A percentile compares a stretch with the other conserved stretches of the same genome.
Conservation (phyloP, 345 rosid genomes). For the Anacardium occidentale region DNA sequence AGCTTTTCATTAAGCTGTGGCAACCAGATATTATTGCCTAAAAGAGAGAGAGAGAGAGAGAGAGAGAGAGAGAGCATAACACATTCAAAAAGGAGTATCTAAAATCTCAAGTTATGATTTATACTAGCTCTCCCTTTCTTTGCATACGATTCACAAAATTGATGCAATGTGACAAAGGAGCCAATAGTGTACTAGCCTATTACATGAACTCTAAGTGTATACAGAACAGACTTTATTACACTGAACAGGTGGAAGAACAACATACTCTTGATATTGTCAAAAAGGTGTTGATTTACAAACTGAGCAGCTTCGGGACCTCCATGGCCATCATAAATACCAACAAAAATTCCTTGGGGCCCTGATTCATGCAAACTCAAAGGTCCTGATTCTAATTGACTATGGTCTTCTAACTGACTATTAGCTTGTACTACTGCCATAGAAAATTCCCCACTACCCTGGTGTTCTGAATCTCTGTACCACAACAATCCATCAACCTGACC, state of each 20-base stretch:
- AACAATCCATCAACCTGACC: slow-evolving; percentile 74
- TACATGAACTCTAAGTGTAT: background rate
- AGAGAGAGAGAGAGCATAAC: too few relatives aligned
- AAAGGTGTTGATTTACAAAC: slow-evolving; percentile 74
- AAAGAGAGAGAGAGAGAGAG: too few relatives aligned
- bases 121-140: too few relatives aligned
- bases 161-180: background rate
- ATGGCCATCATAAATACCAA: slow-evolving; percentile 98
- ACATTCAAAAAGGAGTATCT: too few relatives aligned
- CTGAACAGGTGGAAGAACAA: slow-evolving; percentile 14
- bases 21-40: too few relatives aligned
- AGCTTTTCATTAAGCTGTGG: too few relatives aligned
- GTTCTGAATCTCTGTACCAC: slow-evolving; percentile 85
- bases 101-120: too few relatives aligned
- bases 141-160: background rate
- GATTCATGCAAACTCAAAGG: slow-evolving; percentile 67
- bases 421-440: slow-evolving; percentile 99
- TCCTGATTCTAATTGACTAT: slow-evolving; percentile 93
- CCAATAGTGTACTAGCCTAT: background rate
- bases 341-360: slow-evolving; percentile 90
- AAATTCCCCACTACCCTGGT: slow-evolving; percentile 70
- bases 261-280: slow-evolving; percentile 68
- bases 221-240: slow-evolving; percentile 2
- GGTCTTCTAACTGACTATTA: slow-evolving; percentile 73
- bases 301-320: slow-evolving; percentile 97